These are phyloP conservation scores for Cyphellophora attinorum DNA, from an alignment of 2,329 filamentous ascomycete genomes.

Conservation along the genomic window DNA sequence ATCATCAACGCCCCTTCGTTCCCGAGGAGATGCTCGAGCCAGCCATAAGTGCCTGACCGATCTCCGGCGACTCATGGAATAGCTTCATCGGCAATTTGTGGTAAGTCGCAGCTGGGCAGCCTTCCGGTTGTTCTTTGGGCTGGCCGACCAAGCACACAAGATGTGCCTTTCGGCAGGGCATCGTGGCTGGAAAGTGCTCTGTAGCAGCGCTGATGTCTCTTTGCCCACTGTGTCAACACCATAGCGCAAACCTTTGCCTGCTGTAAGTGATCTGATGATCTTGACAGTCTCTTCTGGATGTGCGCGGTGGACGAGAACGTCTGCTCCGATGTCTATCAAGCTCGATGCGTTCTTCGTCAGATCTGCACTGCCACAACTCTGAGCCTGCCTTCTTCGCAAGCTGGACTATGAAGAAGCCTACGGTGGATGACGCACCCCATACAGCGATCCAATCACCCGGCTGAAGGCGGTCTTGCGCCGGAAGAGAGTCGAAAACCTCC, in stretches of 20 bases:
- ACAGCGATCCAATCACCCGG: slow-evolving; percentile 61
- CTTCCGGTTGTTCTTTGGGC: too few relatives aligned
- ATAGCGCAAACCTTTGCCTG: slow-evolving; percentile 45
- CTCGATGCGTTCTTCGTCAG: slow-evolving; percentile 34
- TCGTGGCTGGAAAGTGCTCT: slow-evolving; percentile 37
- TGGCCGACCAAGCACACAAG: slow-evolving; percentile 59
- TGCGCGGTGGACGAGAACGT: slow-evolving; percentile 60
- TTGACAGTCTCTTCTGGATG: slow-evolving; percentile 56
- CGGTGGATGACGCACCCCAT: slow-evolving; percentile 69
- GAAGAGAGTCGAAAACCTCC: slow-evolving; percentile 53
- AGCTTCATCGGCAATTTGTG: slow-evolving; percentile 67
- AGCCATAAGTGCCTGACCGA: slow-evolving; percentile 56
- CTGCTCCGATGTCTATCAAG: slow-evolving; percentile 34
- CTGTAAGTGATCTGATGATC: slow-evolving; percentile 50
- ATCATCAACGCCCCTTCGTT: slow-evolving; percentile 49
- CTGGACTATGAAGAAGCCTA: slow-evolving; percentile 57
- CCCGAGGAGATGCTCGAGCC: slow-evolving; percentile 58
- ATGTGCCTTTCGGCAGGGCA: slow-evolving; percentile 30
- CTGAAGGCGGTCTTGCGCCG: slow-evolving; percentile 42
- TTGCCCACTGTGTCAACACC: slow-evolving; percentile 59
- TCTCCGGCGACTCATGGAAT: slow-evolving; percentile 57
- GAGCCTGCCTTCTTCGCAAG: slow-evolving; percentile 56
- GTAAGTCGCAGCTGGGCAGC: slow-evolving; percentile 20
- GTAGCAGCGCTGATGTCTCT: slow-evolving; percentile 51
- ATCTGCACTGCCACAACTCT: slow-evolving; percentile 59